These are phyloP conservation scores for Leccinum fallax DNA, from an alignment of 1,284 basidiomycete genomes.

Conservation along the genomic window DNA sequence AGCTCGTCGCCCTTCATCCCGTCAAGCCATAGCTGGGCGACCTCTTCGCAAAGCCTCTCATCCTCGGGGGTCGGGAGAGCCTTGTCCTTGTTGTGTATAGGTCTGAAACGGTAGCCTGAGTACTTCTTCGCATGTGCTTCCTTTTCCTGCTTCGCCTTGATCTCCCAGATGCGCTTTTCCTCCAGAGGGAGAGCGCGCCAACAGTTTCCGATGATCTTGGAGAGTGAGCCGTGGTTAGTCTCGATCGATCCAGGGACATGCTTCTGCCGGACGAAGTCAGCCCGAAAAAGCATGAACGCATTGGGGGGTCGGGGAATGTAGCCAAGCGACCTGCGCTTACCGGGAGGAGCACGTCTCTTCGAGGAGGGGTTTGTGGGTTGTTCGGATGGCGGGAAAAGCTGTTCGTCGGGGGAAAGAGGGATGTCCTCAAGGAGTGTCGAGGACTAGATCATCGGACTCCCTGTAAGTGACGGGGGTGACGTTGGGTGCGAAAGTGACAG, in stretches of 20 bases:
- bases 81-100: conserved; percentile 46
- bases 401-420: conserved; percentile 22
- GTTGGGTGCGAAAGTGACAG: conserved; percentile 72
- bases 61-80: too few relatives aligned
- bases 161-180: conserved; percentile 70
- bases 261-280: conserved; percentile 81
- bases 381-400: conserved; percentile 51
- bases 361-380: conserved; percentile 39
- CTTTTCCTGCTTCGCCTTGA: conserved; percentile 65
- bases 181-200: conserved; percentile 66
- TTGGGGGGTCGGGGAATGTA: conserved; percentile 91
- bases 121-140: conserved; percentile 63
- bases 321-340: conserved; percentile 63
- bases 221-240: conserved; percentile 78
- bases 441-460: conserved; percentile 44
- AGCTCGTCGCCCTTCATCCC: too few relatives aligned
- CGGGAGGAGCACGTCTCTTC: conserved; percentile 48
- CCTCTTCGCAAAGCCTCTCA: too few relatives aligned
- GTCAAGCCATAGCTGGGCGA: too few relatives aligned
- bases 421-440: conserved; percentile 34
- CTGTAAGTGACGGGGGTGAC: conserved; percentile 65
- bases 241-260: conserved; percentile 84
- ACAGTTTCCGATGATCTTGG: conserved; percentile 74
- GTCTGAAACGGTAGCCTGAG: conserved; percentile 72
- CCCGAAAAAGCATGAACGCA: conserved; percentile 92